Conservation (phyloP, 768 basidiomycete genomes). For the Sarcodon aspratus region DNA sequence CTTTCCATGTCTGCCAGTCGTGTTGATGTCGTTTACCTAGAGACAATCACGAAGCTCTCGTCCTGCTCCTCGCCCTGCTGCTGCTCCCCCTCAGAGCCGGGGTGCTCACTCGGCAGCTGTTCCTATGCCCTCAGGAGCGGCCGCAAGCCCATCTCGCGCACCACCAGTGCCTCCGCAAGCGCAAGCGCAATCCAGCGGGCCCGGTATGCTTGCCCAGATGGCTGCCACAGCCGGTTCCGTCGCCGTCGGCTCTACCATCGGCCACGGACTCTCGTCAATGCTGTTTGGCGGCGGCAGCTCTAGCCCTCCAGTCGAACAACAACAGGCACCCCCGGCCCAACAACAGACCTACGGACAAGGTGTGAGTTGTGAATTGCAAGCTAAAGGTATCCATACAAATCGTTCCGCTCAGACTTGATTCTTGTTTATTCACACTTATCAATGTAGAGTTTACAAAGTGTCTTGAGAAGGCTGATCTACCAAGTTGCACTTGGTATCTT, state of each 20-base stretch:
- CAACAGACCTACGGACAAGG: constrained; percentile 35
- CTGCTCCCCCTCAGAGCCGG: constrained; percentile 33
- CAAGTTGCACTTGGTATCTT: constrained; percentile 77
- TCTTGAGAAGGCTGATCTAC: constrained; percentile 70
- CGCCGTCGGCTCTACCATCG: constrained; percentile 78
- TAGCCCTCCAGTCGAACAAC: constrained; percentile 32
- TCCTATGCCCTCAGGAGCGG: constrained; percentile 22
- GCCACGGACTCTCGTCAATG: constrained; percentile 85
- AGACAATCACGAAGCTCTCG: constrained; percentile 65
- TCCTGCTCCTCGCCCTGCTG: constrained; percentile 35
- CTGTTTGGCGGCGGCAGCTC: constrained; percentile 65
- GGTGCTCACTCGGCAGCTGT: constrained; percentile 39
- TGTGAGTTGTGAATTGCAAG: constrained; percentile 63
- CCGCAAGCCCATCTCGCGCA: constrained; percentile 25
- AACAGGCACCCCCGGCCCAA: constrained; percentile 34
- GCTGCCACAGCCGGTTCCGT: constrained; percentile 87
- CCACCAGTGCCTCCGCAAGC: constrained; percentile 21
- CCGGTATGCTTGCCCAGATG: constrained; percentile 77
- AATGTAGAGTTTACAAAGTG: constrained; percentile 70
- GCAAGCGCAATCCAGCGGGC: constrained; percentile 22
- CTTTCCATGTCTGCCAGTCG: neutral
- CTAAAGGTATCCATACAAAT: constrained; percentile 43
- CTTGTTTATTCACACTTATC: neutral
- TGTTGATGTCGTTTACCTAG: constrained; percentile 22
- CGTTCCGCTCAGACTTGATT: neutral